Base-by-base conservation (phyloP, 225 moss, liverwort and hornwort genomes). In the Pseudisothecium myosuroides region DNA sequence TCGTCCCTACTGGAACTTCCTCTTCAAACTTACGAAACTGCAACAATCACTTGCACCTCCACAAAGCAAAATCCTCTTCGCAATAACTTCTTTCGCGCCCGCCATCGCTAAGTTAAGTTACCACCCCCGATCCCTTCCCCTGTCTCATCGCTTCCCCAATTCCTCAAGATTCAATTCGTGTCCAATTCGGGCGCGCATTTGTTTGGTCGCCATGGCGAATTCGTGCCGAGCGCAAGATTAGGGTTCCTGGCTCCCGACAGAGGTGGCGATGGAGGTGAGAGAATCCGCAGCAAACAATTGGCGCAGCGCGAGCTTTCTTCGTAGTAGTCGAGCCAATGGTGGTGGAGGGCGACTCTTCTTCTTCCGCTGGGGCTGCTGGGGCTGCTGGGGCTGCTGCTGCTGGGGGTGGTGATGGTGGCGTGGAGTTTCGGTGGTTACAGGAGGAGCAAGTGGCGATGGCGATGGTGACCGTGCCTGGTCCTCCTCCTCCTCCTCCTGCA, bases 351-450 rank as follows among this genome's bases (percentile, higher is more conserved):
- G 92, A 89, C 88, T 66, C 80, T 77, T 39, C 80, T 77, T 39
- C 86, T 39, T 64, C 78, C 49, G 88, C 80, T 63, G 85, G 80
- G 56, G 90, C 20, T 27, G 36, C 74, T 74, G 77, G 54, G 77
- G n/a, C n/a, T n/a, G n/a, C n/a, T n/a, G n/a, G n/a, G n/a, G 34
- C 15, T 63, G 65, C 17, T 15, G 36, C 49, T 49, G 75, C 45
- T 60, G 89, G 54, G 54, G 54, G 87, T 77, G 93, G 90, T 92
- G 93, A 92, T 92, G 92, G 90, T 93, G 89, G 87, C 28, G 89
- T 88, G 91, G 93, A 92, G 90, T 91, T 94, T 85, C 90, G 94
- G 89, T 94, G 94, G 92, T 90, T 93, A 63, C 93, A 92, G 90
- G 93, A 90, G 87, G 91, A 93, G 80, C 91, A 93, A 79, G 90